phyloP scores from a whole-genome alignment of 257 asterid species.

The Gentiana dahurica region DNA sequence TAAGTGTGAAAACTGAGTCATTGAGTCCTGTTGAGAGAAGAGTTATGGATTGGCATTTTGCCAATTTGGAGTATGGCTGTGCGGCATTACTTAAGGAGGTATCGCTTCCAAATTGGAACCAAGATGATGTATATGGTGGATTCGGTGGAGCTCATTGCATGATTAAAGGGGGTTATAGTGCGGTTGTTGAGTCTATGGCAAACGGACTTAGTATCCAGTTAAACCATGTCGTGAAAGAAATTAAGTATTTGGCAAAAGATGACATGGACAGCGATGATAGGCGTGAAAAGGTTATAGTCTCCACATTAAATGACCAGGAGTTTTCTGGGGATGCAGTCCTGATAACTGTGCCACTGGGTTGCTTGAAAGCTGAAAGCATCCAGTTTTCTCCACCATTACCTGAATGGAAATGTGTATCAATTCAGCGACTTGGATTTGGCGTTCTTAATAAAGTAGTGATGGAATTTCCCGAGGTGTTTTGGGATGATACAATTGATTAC shows the following conservation, averaged over 20 bases:
- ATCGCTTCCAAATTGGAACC: conserved; percentile 97
- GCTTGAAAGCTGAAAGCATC: conserved; percentile 79
- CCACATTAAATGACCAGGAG: conserved; percentile 65
- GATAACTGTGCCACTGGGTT: conserved; percentile 93
- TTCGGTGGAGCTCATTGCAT: conserved; percentile 99
- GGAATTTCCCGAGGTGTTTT: conserved; percentile 90
- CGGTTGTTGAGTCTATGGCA: conserved; percentile 77
- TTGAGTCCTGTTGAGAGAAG: conserved; percentile 93
- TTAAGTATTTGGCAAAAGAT: conserved; percentile 39
- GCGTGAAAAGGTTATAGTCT: conserved; percentile 57
- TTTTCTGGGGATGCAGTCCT: conserved; percentile 88
- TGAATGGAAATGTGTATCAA: conserved; percentile 67
- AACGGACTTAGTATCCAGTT: conserved; percentile 65
- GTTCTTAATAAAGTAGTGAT: conserved; percentile 89
- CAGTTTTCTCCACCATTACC: conserved; percentile 92
- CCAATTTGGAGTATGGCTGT: conserved; percentile 96
- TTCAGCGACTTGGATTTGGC: conserved; percentile 89
- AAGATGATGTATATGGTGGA: conserved; percentile 94
- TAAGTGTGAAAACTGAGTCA: conserved; percentile 26
- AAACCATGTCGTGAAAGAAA: conserved; percentile 70
- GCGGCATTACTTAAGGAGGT: conserved; percentile 91
- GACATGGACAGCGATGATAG: conserved; percentile 18
- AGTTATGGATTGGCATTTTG: conserved; percentile 99
- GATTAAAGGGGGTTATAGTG: conserved; percentile 96
- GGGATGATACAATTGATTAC: conserved; percentile 93